Evolutionary conservation across 352 stramenopile species (phyloP), one percentile per base, ranked within the genome.

Genomic region (Phytophthora citrophthora): DNA sequence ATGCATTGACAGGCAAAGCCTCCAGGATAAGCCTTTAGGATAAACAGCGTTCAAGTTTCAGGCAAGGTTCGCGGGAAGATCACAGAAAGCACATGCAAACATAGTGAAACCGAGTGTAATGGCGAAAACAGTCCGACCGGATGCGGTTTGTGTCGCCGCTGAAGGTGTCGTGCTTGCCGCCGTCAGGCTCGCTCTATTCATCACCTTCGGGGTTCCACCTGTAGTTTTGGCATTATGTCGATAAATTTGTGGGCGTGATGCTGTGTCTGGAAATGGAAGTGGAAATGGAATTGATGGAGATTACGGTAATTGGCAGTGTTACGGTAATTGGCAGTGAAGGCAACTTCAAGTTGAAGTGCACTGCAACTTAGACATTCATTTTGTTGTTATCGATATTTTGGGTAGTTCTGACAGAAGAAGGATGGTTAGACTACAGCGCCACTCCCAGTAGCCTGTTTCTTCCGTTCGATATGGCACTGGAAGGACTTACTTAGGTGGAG

Each of bases 301-400:
- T 34, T 34, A 12, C n/a, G n/a, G n/a, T n/a, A 34, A 12, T 34
- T 7, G 29, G 12, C 12, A 9, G 12, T 3, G 9, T 34, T 34
- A 13, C 29, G 29, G 29, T 34, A 34, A 34, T 12, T 34, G 29
- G 29, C 29, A 13, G 29, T 34, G 8, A 58, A 47, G 39, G 43
- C 31, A 70, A 68, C 48, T 70, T 70, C 62, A 70, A 66, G 34
- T 65, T 58, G 55, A 66, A 65, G 62, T 36, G 61, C 20, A 49
- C n/a, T 36, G 18, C 40, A 50, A 41, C 29, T 34, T 34, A 32
- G 2, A 32, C 1, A 41, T 16, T 41, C 36, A 41, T 3, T 41
- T 8, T 34, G 36, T 44, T 39, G 26, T 49, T 56, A 44, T 52
- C 16, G 26, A 53, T 26, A 7, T 11, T 59, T 27, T 0, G 3